Conservation (phyloP, 352 stramenopile genomes). For the Phytophthora cactorum region DNA sequence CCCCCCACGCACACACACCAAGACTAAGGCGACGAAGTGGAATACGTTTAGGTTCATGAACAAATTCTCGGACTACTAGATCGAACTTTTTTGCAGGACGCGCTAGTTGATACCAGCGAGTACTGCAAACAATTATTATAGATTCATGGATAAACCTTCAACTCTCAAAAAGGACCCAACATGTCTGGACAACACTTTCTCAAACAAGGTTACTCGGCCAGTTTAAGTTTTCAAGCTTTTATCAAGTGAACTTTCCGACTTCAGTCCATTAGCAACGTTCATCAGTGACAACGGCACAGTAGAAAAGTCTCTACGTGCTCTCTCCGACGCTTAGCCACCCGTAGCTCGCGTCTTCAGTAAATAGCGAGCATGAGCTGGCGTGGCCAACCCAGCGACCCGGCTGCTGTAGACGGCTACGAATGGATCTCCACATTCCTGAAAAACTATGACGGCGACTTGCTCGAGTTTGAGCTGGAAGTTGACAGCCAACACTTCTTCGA, state of each 20-base stretch:
- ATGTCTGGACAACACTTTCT: background rate
- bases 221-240: background rate
- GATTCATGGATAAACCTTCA: too few species aligned
- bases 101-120: too few species aligned
- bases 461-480: constrained; percentile 43
- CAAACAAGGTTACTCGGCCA: background rate
- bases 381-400: background rate
- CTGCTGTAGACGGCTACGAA: constrained; percentile 19
- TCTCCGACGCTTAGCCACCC: background rate
- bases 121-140: too few species aligned
- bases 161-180: too few species aligned
- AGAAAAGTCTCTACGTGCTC: background rate
- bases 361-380: constrained; percentile 13
- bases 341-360: background rate
- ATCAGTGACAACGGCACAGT: background rate
- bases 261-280: background rate
- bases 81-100: too few species aligned
- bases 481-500: constrained; percentile 42
- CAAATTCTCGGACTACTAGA: too few species aligned
- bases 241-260: background rate
- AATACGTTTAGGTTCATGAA: too few species aligned
- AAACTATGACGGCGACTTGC: constrained; percentile 33
- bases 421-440: constrained; percentile 39
- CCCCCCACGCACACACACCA: too few species aligned
- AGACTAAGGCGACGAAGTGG: too few species aligned